Evolutionary conservation across 208 protist genomes (phyloP).

Genomic region (Strigomonas galati): DNA sequence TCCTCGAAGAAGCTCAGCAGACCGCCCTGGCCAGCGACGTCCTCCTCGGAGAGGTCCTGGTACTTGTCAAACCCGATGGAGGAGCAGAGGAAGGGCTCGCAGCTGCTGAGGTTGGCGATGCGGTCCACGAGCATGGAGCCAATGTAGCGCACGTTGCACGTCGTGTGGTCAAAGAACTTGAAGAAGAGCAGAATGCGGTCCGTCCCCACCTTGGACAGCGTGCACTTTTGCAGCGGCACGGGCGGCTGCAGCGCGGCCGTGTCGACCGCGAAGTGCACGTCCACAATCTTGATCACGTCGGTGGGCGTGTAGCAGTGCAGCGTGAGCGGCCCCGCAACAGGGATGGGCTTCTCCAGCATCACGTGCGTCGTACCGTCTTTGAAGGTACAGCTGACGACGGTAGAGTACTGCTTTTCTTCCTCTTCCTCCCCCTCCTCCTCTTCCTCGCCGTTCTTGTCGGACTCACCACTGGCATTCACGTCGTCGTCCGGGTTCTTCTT

Average conservation of each 20-base stretch:
- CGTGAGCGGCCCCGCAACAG: background rate
- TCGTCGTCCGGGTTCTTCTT: constrained; percentile 14
- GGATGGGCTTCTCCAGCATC: constrained; percentile 3
- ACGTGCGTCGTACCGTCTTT: constrained; percentile 15
- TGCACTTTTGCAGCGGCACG: background rate
- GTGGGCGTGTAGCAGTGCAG: constrained; percentile 13
- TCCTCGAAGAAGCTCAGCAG: constrained; percentile 29
- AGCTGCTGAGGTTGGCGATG: constrained; percentile 32
- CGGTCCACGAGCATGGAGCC: constrained; percentile 52
- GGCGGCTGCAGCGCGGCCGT: background rate
- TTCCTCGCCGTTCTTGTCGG: background rate
- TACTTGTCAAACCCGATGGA: constrained; percentile 26
- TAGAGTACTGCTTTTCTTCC: background rate
- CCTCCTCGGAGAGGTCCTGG: background rate
- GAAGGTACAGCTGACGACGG: constrained; percentile 13
- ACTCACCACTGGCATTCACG: background rate
- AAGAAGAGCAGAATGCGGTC: constrained; percentile 66
- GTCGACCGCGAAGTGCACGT: constrained; percentile 13
- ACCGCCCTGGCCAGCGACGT: constrained; percentile 14
- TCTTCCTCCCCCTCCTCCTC: constrained; percentile 1
- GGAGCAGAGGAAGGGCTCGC: constrained; percentile 30
- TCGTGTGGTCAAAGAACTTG: constrained; percentile 72
- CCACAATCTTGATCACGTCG: constrained; percentile 8
- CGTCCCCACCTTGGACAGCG: constrained; percentile 26
- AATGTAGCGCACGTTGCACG: constrained; percentile 48